phyloP scores from a whole-genome alignment of 768 basidiomycete species.

The Galerina sulciceps region DNA sequence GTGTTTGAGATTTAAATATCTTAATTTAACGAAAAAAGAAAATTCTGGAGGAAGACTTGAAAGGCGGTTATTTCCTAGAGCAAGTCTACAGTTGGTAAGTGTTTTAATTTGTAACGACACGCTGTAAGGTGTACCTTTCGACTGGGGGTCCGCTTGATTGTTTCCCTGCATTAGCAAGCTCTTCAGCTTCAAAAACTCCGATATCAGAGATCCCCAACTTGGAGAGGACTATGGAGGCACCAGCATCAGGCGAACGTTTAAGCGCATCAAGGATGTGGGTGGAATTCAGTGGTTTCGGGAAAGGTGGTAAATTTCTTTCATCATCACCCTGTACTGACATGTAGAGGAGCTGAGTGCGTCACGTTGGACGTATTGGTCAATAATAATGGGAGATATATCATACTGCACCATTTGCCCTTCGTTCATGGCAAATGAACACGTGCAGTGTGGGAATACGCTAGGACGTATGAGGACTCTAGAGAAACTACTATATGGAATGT shows the following conservation, averaged over 20 bases:
- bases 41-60: slow-evolving; percentile 78
- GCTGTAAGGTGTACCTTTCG: slow-evolving; percentile 50
- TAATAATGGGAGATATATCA: too few relatives aligned
- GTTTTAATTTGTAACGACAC: neutral
- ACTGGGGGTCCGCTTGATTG: slow-evolving; percentile 54
- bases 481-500: too few relatives aligned
- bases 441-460: too few relatives aligned
- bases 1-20: slow-evolving; percentile 87
- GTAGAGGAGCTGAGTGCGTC: slow-evolving; percentile 9
- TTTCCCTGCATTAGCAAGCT: slow-evolving; percentile 66
- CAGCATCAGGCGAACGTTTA: slow-evolving; percentile 70
- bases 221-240: slow-evolving; percentile 84
- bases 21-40: slow-evolving; percentile 68
- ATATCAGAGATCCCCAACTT: slow-evolving; percentile 80
- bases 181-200: slow-evolving; percentile 72
- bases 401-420: too few relatives aligned
- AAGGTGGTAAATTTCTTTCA: slow-evolving; percentile 19
- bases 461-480: too few relatives aligned
- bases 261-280: slow-evolving; percentile 70
- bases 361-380: slow-evolving; percentile 17
- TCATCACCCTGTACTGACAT: slow-evolving; percentile 34
- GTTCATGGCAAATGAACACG: too few relatives aligned
- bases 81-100: slow-evolving; percentile 57
- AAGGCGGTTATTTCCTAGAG: slow-evolving; percentile 85
- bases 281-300: slow-evolving; percentile 48